A percentile compares a stretch with the other conserved stretches of the same genome.
Evolutionary conservation across 352 stramenopile genomes (phyloP).

Genomic region (Blastocystis sp.): DNA sequence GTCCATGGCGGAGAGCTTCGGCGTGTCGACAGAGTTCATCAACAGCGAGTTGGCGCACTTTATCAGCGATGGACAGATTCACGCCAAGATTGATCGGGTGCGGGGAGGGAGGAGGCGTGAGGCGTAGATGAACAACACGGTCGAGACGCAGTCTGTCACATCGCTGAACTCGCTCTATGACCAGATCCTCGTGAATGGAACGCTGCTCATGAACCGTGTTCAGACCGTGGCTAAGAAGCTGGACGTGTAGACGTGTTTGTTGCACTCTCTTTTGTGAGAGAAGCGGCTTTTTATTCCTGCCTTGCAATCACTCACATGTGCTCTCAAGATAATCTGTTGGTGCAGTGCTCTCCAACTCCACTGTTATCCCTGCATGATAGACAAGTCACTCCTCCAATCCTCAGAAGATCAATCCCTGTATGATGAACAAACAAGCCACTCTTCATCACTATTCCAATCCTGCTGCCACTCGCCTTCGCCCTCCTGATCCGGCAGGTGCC

Average conservation of each 20-base stretch:
- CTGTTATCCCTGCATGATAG: background rate
- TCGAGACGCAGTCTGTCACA: slow-evolving; percentile 40
- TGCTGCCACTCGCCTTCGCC: background rate
- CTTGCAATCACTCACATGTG: no score
- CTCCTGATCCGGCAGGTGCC: background rate
- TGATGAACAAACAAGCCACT: background rate
- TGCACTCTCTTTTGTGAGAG: background rate
- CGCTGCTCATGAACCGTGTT: slow-evolving; percentile 46
- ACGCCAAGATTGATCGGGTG: slow-evolving; percentile 67
- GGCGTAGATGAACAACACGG: slow-evolving; percentile 41
- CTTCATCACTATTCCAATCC: slow-evolving; percentile 15
- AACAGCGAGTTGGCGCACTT: slow-evolving; percentile 60
- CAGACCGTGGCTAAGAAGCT: slow-evolving; percentile 41
- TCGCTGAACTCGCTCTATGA: slow-evolving; percentile 43
- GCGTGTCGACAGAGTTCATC: slow-evolving; percentile 65
- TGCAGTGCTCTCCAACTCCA: background rate
- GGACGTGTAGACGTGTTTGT: slow-evolving; percentile 51
- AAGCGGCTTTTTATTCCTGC: no score
- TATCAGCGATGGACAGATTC: slow-evolving; percentile 65
- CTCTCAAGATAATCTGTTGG: background rate
- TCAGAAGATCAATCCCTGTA: slow-evolving; percentile 2
- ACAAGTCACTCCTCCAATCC: slow-evolving; percentile 4
- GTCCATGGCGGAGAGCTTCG: slow-evolving; percentile 67
- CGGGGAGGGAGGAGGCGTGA: background rate
- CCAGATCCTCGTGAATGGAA: slow-evolving; percentile 45